Base-by-base conservation (phyloP, 1,284 basidiomycete species). In the Sutorius eximius region DNA sequence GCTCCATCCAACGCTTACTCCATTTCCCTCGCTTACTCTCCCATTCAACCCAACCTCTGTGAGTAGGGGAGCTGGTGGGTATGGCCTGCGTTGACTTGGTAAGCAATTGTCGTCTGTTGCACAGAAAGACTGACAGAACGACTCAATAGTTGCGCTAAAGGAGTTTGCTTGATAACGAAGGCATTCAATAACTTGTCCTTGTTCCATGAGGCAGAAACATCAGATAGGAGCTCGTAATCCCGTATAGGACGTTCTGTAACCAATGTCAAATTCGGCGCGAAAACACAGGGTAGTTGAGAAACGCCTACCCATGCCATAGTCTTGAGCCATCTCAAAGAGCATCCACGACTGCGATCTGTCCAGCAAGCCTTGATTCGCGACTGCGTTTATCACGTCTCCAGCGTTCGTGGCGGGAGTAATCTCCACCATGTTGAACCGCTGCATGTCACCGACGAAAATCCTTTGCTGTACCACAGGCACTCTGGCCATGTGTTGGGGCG, bases 21-120 rank as follows among this genome's bases (percentile, higher is more conserved):
- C 94, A 97, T 72, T 95, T 95, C 38, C 93, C 93, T 56, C 87
- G 84, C 73, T 93, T 95, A 51, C 78, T 79, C 75, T 95, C 91
- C 79, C 86, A 88, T 70, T 95, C 89, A 16, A 95, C 82, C 69
- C 86, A 93, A 6, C 86, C 86, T 42, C 83, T 80, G 65, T 82
- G 77, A 22, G 76, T 80, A 6, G 92, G 92, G 4, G 89, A 85
- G 59, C 79, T 83, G 1, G 81, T 73, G 7, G 91, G 91, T 41
- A 93, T 80, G 44, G 81, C 81, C 87, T 90, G 61, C 18, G 16
- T 45, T 5, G 40, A 33, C 8, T 52, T 30, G 27, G 49, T 52
- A 37, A 59, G 59, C 51, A 40, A 60, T n/a, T 15, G 50, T 38
- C 46, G 46, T 54, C 47, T 49, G 49, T 5, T 45, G 49, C 30